A percentile compares a stretch with the other conserved stretches of the same genome.
Evolutionary conservation across 2,329 filamentous ascomycete genomes (phyloP).

Genomic region (Beauveria brongniartii): DNA sequence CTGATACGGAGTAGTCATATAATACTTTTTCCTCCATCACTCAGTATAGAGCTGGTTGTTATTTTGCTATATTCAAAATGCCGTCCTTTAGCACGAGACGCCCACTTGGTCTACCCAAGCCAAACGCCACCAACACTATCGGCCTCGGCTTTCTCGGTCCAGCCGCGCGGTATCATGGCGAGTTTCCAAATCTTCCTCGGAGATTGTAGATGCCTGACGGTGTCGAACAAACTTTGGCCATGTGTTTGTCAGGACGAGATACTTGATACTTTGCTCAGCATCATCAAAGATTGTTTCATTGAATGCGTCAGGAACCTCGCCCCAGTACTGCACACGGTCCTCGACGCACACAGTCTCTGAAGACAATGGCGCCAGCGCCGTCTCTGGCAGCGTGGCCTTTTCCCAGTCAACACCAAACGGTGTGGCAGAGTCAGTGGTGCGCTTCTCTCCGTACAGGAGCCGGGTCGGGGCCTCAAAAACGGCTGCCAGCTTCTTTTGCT

Average conservation of each 20-base stretch:
- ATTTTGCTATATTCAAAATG: neutral
- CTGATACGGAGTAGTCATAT: neutral
- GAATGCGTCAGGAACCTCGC: slow-evolving; percentile 41
- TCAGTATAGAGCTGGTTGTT: neutral
- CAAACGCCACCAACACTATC: neutral
- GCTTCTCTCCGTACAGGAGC: slow-evolving; percentile 29
- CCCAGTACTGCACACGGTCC: slow-evolving; percentile 24
- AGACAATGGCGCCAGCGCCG: neutral
- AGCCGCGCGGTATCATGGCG: neutral
- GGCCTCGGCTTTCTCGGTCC: neutral
- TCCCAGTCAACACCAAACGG: slow-evolving; percentile 26
- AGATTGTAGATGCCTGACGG: slow-evolving; percentile 18
- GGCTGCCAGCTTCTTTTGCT: slow-evolving; percentile 41
- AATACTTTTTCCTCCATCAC: neutral
- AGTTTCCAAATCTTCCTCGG: slow-evolving; percentile 4
- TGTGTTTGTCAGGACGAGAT: slow-evolving; percentile 60
- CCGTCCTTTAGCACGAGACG: too few relatives aligned
- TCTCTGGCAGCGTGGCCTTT: neutral
- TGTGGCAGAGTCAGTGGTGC: slow-evolving; percentile 27
- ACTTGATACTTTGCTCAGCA: slow-evolving; percentile 54
- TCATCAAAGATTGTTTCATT: slow-evolving; percentile 47
- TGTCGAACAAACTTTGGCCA: slow-evolving; percentile 52
- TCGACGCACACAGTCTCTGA: slow-evolving; percentile 1
- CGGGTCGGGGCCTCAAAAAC: slow-evolving; percentile 48
- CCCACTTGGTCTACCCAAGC: too few relatives aligned